Base-by-base conservation (phyloP, 495 filamentous ascomycete species). In the Penicillium angulare region DNA sequence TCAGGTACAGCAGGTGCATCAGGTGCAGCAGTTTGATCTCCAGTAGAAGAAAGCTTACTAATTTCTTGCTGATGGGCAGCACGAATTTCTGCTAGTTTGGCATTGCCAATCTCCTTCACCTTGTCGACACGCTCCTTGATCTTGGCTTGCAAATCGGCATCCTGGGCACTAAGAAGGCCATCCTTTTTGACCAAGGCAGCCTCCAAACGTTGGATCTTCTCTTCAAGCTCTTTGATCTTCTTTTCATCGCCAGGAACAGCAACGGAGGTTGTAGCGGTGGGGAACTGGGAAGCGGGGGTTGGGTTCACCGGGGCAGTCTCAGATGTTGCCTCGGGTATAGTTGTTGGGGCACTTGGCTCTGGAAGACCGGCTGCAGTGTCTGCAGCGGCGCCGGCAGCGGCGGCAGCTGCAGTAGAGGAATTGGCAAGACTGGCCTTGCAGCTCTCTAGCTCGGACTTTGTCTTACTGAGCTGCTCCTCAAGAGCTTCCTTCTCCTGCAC, bases 51-150 rank as follows among this genome's bases (percentile, higher is more conserved):
- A 45, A 88, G 77, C 49, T 84, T 82, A 20, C 81, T 77, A 35
- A 92, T 68, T 40, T 81, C 81, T 49, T 80, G 78, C 13, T 79
- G 75, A 50, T 84, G 78, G 16, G 58, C 56, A 68, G 79, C 55
- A 38, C 67, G 78, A 18, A 80, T 73, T 49, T 92, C 87, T 4
- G 67, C 73, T 5, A 95, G 72, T 60, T 86, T 89, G 57, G 79
- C 84, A 48, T 84, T 87, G 50, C 89, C 80, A 9, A 78, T 68
- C 16, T 77, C 77, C 64, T 89, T 92, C 79, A 93, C 82, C 60
- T 79, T 83, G 7, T 90, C 85, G 1, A 85, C 79, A 24, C 88
- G 79, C 47, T 77, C 73, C 55, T 87, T 84, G 43, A 87, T 64
- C 47, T 81, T 85, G 0, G 84, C 77, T 47, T 80, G 75, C 31